Percentiles rank a stretch among this genome's conserved stretches.
Evolutionary conservation across 352 stramenopile genomes (phyloP).

Genomic region (Pythium aristosporum): DNA sequence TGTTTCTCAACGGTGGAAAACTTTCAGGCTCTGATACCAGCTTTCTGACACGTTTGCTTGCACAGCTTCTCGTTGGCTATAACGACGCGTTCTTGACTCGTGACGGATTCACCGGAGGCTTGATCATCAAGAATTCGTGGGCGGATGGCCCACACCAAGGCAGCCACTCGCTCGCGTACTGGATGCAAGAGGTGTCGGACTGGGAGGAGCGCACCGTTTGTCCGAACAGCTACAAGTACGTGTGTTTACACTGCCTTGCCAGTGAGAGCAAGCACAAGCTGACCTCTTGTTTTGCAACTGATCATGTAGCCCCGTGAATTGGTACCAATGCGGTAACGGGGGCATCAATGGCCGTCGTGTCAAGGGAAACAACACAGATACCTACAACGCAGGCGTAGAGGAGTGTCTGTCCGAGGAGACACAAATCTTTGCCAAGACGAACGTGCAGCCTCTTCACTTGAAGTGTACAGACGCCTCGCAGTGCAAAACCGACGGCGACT

Average conservation of each 20-base stretch:
- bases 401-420: constrained; percentile 65
- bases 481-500: constrained; percentile 57
- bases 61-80: constrained; percentile 73
- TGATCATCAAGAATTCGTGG: constrained; percentile 84
- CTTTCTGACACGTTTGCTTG: neutral
- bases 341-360: constrained; percentile 35
- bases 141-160: constrained; percentile 58
- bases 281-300: neutral
- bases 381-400: constrained; percentile 55
- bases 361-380: constrained; percentile 29
- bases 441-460: constrained; percentile 69
- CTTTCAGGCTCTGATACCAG: neutral
- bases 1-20: neutral
- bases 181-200: constrained; percentile 81
- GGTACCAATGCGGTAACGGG: constrained; percentile 77
- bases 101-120: constrained; percentile 67
- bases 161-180: constrained; percentile 75
- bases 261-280: neutral
- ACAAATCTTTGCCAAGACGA: constrained; percentile 64
- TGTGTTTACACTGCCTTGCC: constrained; percentile 8
- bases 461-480: constrained; percentile 55
- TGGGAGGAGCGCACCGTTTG: constrained; percentile 79
- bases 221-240: constrained; percentile 79
- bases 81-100: constrained; percentile 75
- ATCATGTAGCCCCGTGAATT: constrained; percentile 65